Evolutionary conservation across 2,329 filamentous ascomycete genomes (phyloP).

Genomic region (Aspergillus unguis): DNA sequence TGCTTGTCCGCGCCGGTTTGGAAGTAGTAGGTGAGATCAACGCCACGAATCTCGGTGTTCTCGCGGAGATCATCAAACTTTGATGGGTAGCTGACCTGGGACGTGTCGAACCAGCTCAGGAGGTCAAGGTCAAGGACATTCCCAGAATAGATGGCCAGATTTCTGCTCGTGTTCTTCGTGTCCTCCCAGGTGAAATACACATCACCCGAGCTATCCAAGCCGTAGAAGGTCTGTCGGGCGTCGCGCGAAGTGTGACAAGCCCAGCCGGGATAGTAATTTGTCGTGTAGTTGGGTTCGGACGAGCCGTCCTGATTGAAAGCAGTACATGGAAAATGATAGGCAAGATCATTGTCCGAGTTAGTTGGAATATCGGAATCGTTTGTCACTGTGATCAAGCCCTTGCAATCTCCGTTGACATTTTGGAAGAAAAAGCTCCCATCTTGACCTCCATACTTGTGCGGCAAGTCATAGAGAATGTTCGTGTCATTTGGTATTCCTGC

Average conservation of each 20-base stretch:
- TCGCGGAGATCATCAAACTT: constrained; percentile 77
- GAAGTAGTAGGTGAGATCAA: constrained; percentile 85
- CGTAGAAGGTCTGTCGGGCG: constrained; percentile 73
- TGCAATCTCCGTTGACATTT: constrained; percentile 96
- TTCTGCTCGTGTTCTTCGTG: constrained; percentile 80
- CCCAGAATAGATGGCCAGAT: constrained; percentile 90
- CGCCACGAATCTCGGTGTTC: constrained; percentile 68
- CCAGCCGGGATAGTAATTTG: constrained; percentile 77
- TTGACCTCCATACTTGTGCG: constrained; percentile 75
- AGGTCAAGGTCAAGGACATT: constrained; percentile 88
- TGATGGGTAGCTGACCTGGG: constrained; percentile 70
- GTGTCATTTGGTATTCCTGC: constrained; percentile 69
- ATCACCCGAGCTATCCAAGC: constrained; percentile 67
- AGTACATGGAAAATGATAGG: constrained; percentile 95
- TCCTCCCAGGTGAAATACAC: constrained; percentile 98
- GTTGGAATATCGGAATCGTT: constrained; percentile 74
- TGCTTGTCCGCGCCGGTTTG: constrained; percentile 75
- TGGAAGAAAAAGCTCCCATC: constrained; percentile 98
- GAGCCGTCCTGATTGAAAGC: constrained; percentile 94
- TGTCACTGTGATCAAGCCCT: constrained; percentile 74
- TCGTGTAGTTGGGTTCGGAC: constrained; percentile 67
- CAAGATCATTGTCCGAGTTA: constrained; percentile 68
- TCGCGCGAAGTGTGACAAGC: constrained; percentile 75
- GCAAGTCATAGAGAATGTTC: constrained; percentile 85
- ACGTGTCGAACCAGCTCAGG: constrained; percentile 82